A percentile compares a stretch with the other conserved stretches of the same genome.
Conservation (phyloP, 495 filamentous ascomycete species). For the Oidiodendron maius region DNA sequence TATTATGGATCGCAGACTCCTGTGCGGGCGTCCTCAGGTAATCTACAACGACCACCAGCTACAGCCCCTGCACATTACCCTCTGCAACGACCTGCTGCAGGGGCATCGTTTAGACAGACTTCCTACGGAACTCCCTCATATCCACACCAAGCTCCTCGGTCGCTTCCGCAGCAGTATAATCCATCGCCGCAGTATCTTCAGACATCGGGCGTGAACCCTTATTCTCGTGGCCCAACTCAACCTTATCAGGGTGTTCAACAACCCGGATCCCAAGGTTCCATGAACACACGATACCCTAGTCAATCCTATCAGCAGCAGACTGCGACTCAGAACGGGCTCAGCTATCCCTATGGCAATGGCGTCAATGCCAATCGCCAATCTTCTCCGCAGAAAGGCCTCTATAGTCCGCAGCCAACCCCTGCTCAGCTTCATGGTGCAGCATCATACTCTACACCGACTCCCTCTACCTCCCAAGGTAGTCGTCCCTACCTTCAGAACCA, state of each 20-base stretch:
- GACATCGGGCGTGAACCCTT: slow-evolving; percentile 7
- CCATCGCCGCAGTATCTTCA: slow-evolving; percentile 14
- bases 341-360: slow-evolving; percentile 19
- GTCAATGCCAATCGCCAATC: slow-evolving; percentile 10
- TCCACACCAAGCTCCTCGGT: slow-evolving; percentile 15
- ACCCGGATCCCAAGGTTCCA: slow-evolving; percentile 8
- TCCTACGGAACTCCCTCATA: slow-evolving; percentile 14
- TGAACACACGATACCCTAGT: slow-evolving; percentile 18
- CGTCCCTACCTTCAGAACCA: slow-evolving; percentile 11
- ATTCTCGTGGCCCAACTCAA: slow-evolving; percentile 14
- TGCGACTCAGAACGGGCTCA: slow-evolving; percentile 13
- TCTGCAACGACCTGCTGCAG: slow-evolving; percentile 15
- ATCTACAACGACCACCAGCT: slow-evolving; percentile 14
- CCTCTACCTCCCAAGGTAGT: slow-evolving; percentile 8
- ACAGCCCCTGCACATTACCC: slow-evolving; percentile 16
- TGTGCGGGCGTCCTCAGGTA: slow-evolving; percentile 10
- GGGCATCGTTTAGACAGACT: slow-evolving; percentile 14
- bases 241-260: slow-evolving; percentile 16
- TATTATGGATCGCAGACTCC: slow-evolving; percentile 21
- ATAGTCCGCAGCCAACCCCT: slow-evolving; percentile 14
- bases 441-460: slow-evolving; percentile 15
- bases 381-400: slow-evolving; percentile 21
- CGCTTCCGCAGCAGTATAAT: slow-evolving; percentile 14
- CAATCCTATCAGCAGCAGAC: slow-evolving; percentile 16
- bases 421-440: slow-evolving; percentile 15